Evolutionary conservation across 345 rosid genomes (phyloP), one percentile per base, ranked within the genome.

Genomic region (Toxicodendron radicans): DNA sequence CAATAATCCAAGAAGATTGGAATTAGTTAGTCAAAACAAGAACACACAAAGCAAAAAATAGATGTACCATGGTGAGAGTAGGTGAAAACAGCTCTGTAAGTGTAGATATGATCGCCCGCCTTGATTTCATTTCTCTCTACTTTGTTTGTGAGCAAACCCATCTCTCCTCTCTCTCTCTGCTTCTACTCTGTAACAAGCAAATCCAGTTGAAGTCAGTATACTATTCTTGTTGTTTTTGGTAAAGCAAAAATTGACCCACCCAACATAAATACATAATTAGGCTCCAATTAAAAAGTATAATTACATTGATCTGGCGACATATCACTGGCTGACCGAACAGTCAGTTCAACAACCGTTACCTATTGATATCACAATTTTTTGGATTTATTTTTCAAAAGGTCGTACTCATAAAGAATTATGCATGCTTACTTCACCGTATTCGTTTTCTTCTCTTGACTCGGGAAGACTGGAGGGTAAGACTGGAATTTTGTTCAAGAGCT

Each of bases 81-180:
- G 74, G 99, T 73, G 81, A 93, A 95, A 51, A 95, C 85, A 54
- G 97, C 99, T 77, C 97, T 86, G 88, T 95, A 95, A 83, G 97
- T 89, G 85, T 95, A 95, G 84, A 95, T 89, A 73, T 95, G 98
- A 82, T 93, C 97, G 43, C 99, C 99, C 35, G 98, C 79, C 52
- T 80, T 89, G 83, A 95, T 75, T 80, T 88, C 97, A 79, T 75
- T 79, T 75, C 88, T 87, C 78, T 91, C 98, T 38, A 85, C 84
- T 82, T 87, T 88, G 86, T 95, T 86, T 48, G 86, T 90, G 33
- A 95, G 85, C 81, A 95, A 75, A 70, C 99, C 99, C 99, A 95
- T 95, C 67, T 81, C 75, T 76, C 79, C 78, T 41, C 30, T 63
- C 66, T 49, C 54, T 51, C 41, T 23, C 13, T 7, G 6, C 51